Conservation (phyloP, 1,139 yeast species). For the Diutina scorzettiae region DNA sequence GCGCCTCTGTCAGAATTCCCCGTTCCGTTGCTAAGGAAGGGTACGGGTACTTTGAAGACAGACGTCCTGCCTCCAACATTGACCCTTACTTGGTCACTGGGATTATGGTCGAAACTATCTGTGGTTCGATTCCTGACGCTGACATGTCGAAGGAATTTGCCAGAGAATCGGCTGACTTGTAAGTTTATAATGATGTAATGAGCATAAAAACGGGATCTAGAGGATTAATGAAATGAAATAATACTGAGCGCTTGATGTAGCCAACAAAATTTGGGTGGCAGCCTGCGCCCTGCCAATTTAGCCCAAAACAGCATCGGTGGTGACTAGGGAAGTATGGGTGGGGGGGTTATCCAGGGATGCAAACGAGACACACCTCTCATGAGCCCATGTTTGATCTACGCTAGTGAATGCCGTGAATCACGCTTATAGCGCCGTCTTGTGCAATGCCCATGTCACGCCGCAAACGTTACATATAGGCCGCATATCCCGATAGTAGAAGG, state of each 20-base stretch:
- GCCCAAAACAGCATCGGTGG: neutral
- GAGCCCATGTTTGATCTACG: too few species aligned
- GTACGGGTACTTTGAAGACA: slow-evolving; percentile 96
- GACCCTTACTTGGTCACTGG: slow-evolving; percentile 98
- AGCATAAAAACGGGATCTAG: neutral
- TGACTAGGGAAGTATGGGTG: too few species aligned
- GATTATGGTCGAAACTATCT: slow-evolving; percentile 92
- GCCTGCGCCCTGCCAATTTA: neutral
- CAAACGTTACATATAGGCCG: too few species aligned
- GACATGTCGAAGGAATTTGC: slow-evolving; percentile 86
- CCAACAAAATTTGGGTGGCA: neutral
- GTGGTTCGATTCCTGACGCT: slow-evolving; percentile 92
- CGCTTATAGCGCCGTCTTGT: too few species aligned
- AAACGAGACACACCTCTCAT: too few species aligned
- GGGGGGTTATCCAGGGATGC: too few species aligned
- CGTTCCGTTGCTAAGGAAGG: slow-evolving; percentile 98
- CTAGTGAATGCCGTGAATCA: too few species aligned
- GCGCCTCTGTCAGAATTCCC: slow-evolving; percentile 97
- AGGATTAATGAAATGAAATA: neutral
- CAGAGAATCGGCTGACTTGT: slow-evolving; percentile 33
- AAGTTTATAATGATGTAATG: neutral
- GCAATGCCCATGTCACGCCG: too few species aligned
- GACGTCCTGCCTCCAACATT: slow-evolving; percentile 99
- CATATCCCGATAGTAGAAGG: too few species aligned
- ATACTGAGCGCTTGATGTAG: neutral